Conservation (phyloP, 2,329 filamentous ascomycete genomes). For the Aspergillus sclerotialis region DNA sequence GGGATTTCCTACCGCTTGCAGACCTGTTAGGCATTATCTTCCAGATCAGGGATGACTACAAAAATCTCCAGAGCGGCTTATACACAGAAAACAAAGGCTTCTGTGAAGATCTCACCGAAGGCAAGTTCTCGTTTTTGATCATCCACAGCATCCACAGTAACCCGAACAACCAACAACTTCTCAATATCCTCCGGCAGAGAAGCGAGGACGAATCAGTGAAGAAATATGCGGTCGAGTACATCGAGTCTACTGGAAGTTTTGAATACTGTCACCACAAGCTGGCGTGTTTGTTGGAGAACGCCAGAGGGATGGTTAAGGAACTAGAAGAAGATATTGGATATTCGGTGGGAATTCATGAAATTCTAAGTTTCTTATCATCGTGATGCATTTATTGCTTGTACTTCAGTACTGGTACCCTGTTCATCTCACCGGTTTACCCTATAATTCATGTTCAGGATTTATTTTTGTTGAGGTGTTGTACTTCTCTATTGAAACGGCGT, state of each 20-base stretch:
- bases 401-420: no score
- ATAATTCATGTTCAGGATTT: no score
- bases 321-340: no score
- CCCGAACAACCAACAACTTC: slow-evolving; percentile 55
- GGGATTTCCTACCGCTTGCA: slow-evolving; percentile 57
- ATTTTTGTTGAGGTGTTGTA: no score
- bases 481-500: no score
- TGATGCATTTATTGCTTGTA: no score
- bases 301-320: no score
- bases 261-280: no score
- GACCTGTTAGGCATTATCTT: slow-evolving; percentile 46
- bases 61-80: slow-evolving; percentile 66
- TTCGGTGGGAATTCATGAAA: no score
- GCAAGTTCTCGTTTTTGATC: slow-evolving; percentile 93
- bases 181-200: slow-evolving; percentile 90
- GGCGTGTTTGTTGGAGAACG: no score
- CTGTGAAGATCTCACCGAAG: slow-evolving; percentile 92
- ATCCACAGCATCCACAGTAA: slow-evolving; percentile 81
- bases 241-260: slow-evolving; percentile 86
- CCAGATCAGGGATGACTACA: slow-evolving; percentile 64
- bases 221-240: slow-evolving; percentile 80
- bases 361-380: no score
- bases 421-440: no score
- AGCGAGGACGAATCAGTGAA: slow-evolving; percentile 83
- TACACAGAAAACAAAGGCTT: slow-evolving; percentile 88